Base-by-base conservation (phyloP, 148 eudicot species). In the Vaccinium corymbosum region DNA sequence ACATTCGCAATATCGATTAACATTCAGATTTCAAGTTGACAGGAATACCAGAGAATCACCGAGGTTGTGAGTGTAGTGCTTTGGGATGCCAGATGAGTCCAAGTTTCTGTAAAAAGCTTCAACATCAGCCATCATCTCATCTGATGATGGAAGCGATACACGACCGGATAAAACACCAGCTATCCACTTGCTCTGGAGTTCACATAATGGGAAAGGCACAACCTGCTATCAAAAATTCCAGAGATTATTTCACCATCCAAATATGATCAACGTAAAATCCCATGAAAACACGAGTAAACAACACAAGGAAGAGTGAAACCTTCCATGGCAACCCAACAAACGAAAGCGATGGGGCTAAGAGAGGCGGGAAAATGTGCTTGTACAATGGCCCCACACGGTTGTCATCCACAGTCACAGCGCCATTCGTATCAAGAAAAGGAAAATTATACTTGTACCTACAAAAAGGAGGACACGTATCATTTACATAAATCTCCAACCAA, bases 251-350 rank as follows among this genome's bases (percentile, higher is more conserved):
- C 55, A 29, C 84, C n/a, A 78, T 78, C 15, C 8, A 50, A 73
- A 11, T 62, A 55, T 27, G 64, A 9, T 9, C 15, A 22, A 50
- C 46, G 7, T 14, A 7, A 20, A 78, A 20, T 72, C 22, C 32
- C 35, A 14, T 42, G n/a, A 10, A 84, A 83, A 76, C 15, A 48
- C 42, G 14, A 62, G 25, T 22, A 79, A 64, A 85, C 32, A 55
- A 55, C 3, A 13, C 35, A 14, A 46, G 14, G 19, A 79, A 59
- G 52, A 68, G 57, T 38, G 72, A 52, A 76, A 94, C 97, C 98
- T 93, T 93, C 95, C 95, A 97, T 48, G 98, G 96, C 72, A 97
- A 83, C 42, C 99, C 99, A 62, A 97, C 92, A 83, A 97, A 97
- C 13, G 99, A 95, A 82, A 95, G 93, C 84, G 89, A 86, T n/a